Base-by-base conservation (phyloP, 2,329 filamentous ascomycete species). In the Myriangium duriaei region DNA sequence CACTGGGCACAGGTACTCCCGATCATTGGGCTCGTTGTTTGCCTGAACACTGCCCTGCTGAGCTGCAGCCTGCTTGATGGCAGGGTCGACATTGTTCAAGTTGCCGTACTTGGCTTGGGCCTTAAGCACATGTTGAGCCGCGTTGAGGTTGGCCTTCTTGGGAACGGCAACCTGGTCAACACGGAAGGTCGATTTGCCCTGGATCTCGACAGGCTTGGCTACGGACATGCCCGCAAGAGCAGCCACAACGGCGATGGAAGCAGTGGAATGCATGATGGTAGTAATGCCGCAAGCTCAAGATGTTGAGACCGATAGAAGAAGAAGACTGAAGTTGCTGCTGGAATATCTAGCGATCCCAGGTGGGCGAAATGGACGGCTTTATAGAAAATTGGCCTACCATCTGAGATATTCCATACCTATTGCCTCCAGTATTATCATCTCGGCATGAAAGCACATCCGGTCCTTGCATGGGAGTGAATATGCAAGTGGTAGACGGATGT, bases 1-100 rank as follows among this genome's bases (percentile, higher is more conserved):
- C 32, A 85, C 72, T 0, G 77, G 73, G 48, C 55, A 59, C 5
- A 64, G 56, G 49, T 65, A 65, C 37, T 47, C 34, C 39, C 39
- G 26, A 14, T 2, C 14, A 7, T 17, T 13, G 36, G 43, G 52
- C 21, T 55, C 43, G 39, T 65, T 62, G 42, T 50, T 51, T 39
- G 32, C 36, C 3, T 15, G 17, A 39, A 32, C 36, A 15, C 32
- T 26, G 30, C 32, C 36, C 18, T 39, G 16, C 4, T 63, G 63
- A 29, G 55, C 51, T 21, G 55, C 56, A 31, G 35, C 35, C 17
- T 44, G 47, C 30, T 47, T 44, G 32, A 54, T 49, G 9, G 46
- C 42, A 4, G 47, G 39, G 3, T 29, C 29, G 10, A 14, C 36
- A 26, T 12, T 19, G 18, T 39, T 19, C 16, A 39, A 30, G 18